These are phyloP conservation scores for Bipolaris oryzae DNA, from an alignment of 2,329 filamentous ascomycete species.

Conservation along the genomic window DNA sequence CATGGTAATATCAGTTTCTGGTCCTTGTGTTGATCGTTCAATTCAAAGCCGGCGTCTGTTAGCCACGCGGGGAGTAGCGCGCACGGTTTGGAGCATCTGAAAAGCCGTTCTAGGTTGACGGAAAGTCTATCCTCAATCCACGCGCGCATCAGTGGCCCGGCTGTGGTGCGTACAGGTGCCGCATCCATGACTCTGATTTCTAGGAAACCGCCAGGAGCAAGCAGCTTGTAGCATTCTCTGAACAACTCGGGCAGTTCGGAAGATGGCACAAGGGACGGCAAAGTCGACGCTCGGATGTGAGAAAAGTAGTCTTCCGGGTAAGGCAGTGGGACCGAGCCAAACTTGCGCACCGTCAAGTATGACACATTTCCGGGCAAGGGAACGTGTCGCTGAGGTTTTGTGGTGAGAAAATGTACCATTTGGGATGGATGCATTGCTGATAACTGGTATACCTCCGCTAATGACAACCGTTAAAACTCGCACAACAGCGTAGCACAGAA, in stretches of 20 bases:
- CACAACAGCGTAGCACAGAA: constrained; percentile 24
- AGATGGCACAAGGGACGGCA: constrained; percentile 63
- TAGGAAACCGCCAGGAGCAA: constrained; percentile 62
- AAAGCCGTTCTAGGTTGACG: constrained; percentile 63
- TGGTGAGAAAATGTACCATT: constrained; percentile 47
- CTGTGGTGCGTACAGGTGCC: constrained; percentile 60
- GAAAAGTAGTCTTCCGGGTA: constrained; percentile 44
- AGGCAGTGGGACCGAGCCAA: constrained; percentile 58
- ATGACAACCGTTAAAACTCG: constrained; percentile 36
- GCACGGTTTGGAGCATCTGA: constrained; percentile 65
- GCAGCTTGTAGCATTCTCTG: constrained; percentile 61
- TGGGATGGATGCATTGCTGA: constrained; percentile 50
- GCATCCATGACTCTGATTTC: constrained; percentile 69
- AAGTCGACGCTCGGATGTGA: constrained; percentile 53
- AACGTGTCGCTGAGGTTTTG: constrained; percentile 40
- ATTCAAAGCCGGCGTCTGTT: constrained; percentile 58
- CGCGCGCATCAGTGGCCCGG: constrained; percentile 62
- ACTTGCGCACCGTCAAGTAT: constrained; percentile 40
- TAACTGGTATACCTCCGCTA: constrained; percentile 54
- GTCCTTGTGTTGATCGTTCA: constrained; percentile 28
- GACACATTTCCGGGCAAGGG: constrained; percentile 42
- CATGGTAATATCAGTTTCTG: constrained; percentile 40
- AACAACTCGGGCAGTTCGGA: constrained; percentile 64
- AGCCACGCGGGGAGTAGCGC: constrained; percentile 66
- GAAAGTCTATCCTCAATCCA: constrained; percentile 69